A percentile compares a stretch with the other conserved stretches of the same genome.
phyloP scores from a whole-genome alignment of 805 yeast genomes.

The Suhomyces sp. region DNA sequence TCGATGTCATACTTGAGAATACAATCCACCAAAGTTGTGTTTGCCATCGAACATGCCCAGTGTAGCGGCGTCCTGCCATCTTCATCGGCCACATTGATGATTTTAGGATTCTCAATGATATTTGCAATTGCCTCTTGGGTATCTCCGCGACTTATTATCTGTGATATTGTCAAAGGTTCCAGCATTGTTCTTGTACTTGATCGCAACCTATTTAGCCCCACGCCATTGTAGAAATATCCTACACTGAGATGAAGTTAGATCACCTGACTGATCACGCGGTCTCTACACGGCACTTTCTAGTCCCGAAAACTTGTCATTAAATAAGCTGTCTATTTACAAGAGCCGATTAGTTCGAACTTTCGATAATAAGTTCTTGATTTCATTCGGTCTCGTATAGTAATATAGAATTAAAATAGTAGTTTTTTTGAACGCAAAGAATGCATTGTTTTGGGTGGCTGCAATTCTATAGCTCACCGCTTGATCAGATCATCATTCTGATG shows the following conservation, averaged over 20 bases:
- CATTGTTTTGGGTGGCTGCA: conserved; percentile 28
- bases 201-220: background rate
- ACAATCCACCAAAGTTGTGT: conserved; percentile 50
- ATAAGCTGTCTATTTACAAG: background rate
- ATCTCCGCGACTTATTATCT: background rate
- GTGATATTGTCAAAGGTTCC: background rate
- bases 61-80: conserved; percentile 82
- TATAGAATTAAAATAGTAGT: background rate
- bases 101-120: conserved; percentile 39
- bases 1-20: conserved; percentile 43
- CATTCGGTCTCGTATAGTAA: background rate
- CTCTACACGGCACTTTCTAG: background rate
- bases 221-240: background rate
- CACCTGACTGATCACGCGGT: background rate
- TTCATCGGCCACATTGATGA: conserved; percentile 51
- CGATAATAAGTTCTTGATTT: background rate
- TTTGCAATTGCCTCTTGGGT: background rate
- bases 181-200: background rate
- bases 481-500: conserved; percentile 9
- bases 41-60: conserved; percentile 78
- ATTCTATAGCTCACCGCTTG: background rate
- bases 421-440: background rate
- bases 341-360: background rate
- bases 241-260: background rate
- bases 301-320: background rate